Base-by-base conservation (phyloP, 1,284 basidiomycete species). In the Papiliotrema terrestris region DNA sequence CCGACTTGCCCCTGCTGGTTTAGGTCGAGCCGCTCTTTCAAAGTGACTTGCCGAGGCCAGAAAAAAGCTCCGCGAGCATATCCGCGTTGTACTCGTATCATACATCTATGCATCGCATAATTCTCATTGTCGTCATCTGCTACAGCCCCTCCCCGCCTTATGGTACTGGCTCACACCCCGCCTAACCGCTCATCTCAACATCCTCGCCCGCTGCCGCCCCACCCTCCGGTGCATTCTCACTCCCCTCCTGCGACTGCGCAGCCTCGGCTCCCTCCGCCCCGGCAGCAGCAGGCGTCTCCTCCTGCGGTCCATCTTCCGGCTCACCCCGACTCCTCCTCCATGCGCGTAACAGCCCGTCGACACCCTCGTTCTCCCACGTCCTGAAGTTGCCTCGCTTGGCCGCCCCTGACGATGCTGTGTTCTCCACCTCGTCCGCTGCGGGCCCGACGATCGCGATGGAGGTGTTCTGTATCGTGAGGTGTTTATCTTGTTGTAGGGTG, bases 401-500 rank as follows among this genome's bases (percentile, higher is more conserved):
- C 13, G 73, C 73, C 8, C 70, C 69, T 11, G 61, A 65, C 11
- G 51, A 41, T 1, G 39, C 15, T 19, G 63, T 37, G 23, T 66
- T 59, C 49, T 72, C 69, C 38, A 72, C 52, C 29, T 60, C 57
- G 17, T 55, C 58, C 25, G 60, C 55, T 8, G 70, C 51, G 1
- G 87, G 84, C 9, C 89, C 91, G 58, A 96, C 82, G 69, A 98
- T 89, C 37, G 91, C 92, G 66, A 97, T 86, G 0, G 90, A 91
- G 0, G 94, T 98, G 80, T 98, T 98, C 68, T 87, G 84, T 62
- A 86, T 80, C 8, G 87, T 93, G 54, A 97, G 85, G 69, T 90
- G 91, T 75, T 97, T 98, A 80, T 97, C 94, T 73, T 98, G 94
- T 72, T 97, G 94, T 37, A 98, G 83, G 2, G 94, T 96, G 76